Conservation (phyloP, 1,284 basidiomycete species). For the Boletus semigastroideus region DNA sequence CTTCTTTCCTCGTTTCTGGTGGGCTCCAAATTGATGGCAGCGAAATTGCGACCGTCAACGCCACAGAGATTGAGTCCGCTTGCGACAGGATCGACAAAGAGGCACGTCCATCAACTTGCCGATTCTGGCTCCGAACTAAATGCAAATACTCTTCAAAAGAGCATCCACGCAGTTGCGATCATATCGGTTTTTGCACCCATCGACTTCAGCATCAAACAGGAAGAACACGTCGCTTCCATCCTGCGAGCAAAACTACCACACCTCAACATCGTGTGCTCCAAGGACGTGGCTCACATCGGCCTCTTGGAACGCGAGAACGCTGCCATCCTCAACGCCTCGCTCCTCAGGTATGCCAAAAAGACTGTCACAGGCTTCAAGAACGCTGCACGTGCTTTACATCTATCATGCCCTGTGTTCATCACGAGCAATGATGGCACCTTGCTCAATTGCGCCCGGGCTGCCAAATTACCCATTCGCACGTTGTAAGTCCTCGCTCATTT, state of each 20-base stretch:
- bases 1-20: slow-evolving; percentile 40
- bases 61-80: slow-evolving; percentile 40
- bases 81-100: slow-evolving; percentile 29
- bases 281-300: slow-evolving; percentile 53
- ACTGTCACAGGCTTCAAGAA: slow-evolving; percentile 53
- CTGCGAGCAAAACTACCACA: slow-evolving; percentile 42
- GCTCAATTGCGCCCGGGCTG: slow-evolving; percentile 49
- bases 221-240: slow-evolving; percentile 44
- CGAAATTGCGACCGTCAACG: slow-evolving; percentile 41
- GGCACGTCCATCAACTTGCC: slow-evolving; percentile 15
- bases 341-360: slow-evolving; percentile 52
- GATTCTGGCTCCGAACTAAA: slow-evolving; percentile 1
- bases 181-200: slow-evolving; percentile 53
- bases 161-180: slow-evolving; percentile 46
- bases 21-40: slow-evolving; percentile 54
- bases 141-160: slow-evolving; percentile 28
- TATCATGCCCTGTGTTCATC: slow-evolving; percentile 57
- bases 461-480: slow-evolving; percentile 58
- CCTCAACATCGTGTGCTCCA: slow-evolving; percentile 37
- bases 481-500: slow-evolving; percentile 36
- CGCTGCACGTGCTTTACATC: slow-evolving; percentile 46
- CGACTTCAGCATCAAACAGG: slow-evolving; percentile 44
- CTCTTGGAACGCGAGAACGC: slow-evolving; percentile 64
- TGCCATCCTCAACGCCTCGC: slow-evolving; percentile 59
- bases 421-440: slow-evolving; percentile 64